Evolutionary conservation across 495 filamentous ascomycete species (phyloP), one percentile per base, ranked within the genome.

Genomic region (Cryomyces minteri): DNA sequence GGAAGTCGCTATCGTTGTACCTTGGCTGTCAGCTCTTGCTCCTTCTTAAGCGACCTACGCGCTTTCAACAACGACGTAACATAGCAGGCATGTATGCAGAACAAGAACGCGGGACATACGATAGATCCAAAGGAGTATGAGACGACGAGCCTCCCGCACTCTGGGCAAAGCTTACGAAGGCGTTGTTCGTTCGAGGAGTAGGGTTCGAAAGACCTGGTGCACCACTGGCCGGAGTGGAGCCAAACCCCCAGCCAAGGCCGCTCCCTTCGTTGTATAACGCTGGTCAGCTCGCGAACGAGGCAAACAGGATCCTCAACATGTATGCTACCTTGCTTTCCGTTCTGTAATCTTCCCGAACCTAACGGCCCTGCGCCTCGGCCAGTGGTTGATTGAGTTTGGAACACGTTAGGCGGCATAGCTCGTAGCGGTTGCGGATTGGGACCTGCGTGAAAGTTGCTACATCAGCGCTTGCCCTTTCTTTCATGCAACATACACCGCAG

Each of bases 181-280:
- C 25, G 5, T 28, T 11, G 14, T 47, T 47, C 37, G 32, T 47
- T 30, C 45, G 25, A 14, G 36, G 18, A 5, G 32, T 31, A 32
- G 36, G 8, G 39, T 32, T 32, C 18, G 45, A 41, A 11, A 47
- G 25, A 6, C 36, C 40, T 10, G 40, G 45, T 5, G 39, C 39
- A 11, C 45, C 45, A 25, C 18, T 25, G 31, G 31, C 45, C 38
- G 41, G 40, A 12, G 25, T 30, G 10, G 11, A 31, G n/a, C 77
- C 78, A 64, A 84, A 86, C 28, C 75, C 77, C 83, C 83, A 87
- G 53, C 73, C 77, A 46, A 74, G 66, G 58, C 69, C 76, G 59
- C 73, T 82, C 51, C 73, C 79, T 70, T 67, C 44, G 44, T 40
- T 56, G 62, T 51, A 67, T 51, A 52, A 51, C 50, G 45, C 25